Base-by-base conservation (phyloP, 1,284 basidiomycete species). In the Ganoderma sp. region DNA sequence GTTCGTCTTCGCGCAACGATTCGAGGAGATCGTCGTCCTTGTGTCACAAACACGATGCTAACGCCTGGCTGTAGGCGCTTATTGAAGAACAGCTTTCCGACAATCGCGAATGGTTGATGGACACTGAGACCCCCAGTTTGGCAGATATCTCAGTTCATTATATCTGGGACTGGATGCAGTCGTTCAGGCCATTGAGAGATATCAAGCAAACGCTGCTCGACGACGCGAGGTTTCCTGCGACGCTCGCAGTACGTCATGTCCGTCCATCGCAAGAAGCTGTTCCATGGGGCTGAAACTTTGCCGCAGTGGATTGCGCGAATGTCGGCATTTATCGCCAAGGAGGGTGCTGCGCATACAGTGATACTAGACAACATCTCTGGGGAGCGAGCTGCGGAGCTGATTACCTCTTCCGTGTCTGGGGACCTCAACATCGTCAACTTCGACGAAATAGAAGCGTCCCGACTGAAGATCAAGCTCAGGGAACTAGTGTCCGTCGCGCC, bases 91-190 rank as follows among this genome's bases (percentile, higher is more conserved):
- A 88, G 71, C 79, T 89, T 22, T 75, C 76, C 2, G 87, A 88
- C 74, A 85, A 81, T n/a, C 82, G 88, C 3, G 83, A 86, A 74
- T 90, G 87, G 87, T 76, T 88, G 7, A 82, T 88, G 67, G 83
- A 88, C 71, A 87, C 88, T 0, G 82, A 82, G 63, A 66, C 76
- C 0, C 85, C 86, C 4, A 81, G 85, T 57, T 76, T 87, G 12
- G 85, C 83, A 9, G 87, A 90, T 71, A 73, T 88, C 19, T 81
- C 84, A 3, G 78, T 84, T 7, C 81, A 88, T 69, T 85, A 85
- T 69, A 72, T 85, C 5, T 78, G 84, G 65, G 75, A 75, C 4
- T 89, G 87, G 87, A 74, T 82, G 68, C 63, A 78, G 37, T 63
- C 73, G 2, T 81, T 86, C 75, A 76, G 72, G 34, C 77, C 68